Evolutionary conservation across 208 protist species (phyloP).

Genomic region (Trypanosoma conorhini): DNA sequence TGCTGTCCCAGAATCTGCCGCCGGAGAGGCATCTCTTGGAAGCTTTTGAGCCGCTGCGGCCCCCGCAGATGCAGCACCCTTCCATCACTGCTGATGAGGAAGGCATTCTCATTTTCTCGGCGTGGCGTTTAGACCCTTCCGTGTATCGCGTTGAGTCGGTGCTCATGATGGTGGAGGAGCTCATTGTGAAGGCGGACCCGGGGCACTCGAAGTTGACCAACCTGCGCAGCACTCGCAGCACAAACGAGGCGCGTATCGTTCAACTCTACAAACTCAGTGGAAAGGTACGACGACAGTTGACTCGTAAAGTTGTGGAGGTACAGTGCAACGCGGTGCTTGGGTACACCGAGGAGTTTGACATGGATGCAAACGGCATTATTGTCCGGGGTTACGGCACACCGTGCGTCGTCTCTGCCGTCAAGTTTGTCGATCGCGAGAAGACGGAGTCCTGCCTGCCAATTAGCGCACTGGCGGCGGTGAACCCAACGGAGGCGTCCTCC

Average conservation of each 20-base stretch:
- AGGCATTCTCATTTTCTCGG: constrained; percentile 83
- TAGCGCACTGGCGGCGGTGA: not conserved
- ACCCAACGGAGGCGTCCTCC: constrained; percentile 1
- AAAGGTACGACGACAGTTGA: constrained; percentile 88
- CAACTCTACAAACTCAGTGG: constrained; percentile 91
- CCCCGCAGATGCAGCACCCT: constrained; percentile 65
- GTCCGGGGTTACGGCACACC: constrained; percentile 91
- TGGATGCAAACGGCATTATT: constrained; percentile 89
- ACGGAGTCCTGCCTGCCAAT: not conserved
- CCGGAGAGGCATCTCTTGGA: constrained; percentile 32
- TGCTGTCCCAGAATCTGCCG: not conserved
- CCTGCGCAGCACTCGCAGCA: constrained; percentile 74
- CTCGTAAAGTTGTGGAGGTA: constrained; percentile 88
- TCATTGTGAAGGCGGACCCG: constrained; percentile 90
- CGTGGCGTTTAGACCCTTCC: constrained; percentile 81
- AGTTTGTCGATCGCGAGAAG: constrained; percentile 50
- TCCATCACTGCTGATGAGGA: constrained; percentile 83
- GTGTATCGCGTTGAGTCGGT: constrained; percentile 85
- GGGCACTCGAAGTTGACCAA: constrained; percentile 89
- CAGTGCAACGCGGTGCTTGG: constrained; percentile 90
- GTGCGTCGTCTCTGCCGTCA: constrained; percentile 77
- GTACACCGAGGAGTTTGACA: constrained; percentile 90
- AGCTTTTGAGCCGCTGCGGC: constrained; percentile 49
- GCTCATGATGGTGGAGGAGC: constrained; percentile 88
- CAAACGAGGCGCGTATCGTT: constrained; percentile 81